Conservation (phyloP, 2,329 filamentous ascomycete species). For the Trichoderma sp. region DNA sequence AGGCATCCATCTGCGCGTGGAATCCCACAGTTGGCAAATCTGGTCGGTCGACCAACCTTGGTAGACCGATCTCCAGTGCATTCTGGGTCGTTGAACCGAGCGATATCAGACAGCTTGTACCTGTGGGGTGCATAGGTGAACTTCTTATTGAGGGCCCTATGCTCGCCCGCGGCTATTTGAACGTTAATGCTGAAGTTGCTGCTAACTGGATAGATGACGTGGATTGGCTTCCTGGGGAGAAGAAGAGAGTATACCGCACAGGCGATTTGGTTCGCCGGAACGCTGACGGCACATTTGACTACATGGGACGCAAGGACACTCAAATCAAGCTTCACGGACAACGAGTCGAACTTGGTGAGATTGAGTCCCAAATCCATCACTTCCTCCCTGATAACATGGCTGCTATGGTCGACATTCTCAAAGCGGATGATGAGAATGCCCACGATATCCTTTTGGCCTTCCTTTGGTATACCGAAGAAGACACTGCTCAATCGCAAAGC, state of each 20-base stretch:
- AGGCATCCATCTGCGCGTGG: constrained; percentile 19
- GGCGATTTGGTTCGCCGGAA: constrained; percentile 6
- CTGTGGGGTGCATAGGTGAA: constrained; percentile 25
- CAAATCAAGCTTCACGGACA: constrained; percentile 14
- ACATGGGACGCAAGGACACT: constrained; percentile 12
- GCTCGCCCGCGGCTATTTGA: constrained; percentile 25
- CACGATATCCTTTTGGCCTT: not conserved
- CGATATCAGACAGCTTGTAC: constrained; percentile 20
- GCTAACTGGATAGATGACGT: constrained; percentile 18
- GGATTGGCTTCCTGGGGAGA: not conserved
- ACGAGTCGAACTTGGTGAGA: constrained; percentile 18
- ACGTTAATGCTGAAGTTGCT: not conserved
- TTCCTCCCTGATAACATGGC: not conserved
- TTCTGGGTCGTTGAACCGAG: constrained; percentile 26
- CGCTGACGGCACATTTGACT: constrained; percentile 12
- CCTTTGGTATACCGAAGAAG: not conserved
- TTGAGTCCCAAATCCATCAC: constrained; percentile 8
- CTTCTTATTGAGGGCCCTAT: constrained; percentile 26
- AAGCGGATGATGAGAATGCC: constrained; percentile 4
- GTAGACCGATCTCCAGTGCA: constrained; percentile 13
- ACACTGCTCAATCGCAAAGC: not conserved
- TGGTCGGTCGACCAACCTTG: constrained; percentile 19
- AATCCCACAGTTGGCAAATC: constrained; percentile 4
- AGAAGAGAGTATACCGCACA: constrained; percentile 7
- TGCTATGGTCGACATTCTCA: constrained; percentile 1